Evolutionary conservation across 495 filamentous ascomycete species (phyloP).

Genomic region (Thozetella sp.): DNA sequence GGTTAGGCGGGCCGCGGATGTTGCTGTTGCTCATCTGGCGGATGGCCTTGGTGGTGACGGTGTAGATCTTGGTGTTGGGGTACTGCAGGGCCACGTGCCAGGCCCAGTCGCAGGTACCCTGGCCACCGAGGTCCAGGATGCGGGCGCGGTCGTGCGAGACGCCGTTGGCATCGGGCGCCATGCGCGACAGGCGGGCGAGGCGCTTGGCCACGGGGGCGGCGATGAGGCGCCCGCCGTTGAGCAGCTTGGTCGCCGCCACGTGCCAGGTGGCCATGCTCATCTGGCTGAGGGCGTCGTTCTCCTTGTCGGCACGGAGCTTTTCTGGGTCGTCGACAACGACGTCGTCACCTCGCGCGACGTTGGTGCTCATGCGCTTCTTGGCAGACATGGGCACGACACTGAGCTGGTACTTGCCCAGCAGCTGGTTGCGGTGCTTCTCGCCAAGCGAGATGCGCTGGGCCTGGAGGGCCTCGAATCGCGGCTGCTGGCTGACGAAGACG

Average conservation of each 20-base stretch:
- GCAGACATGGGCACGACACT: conserved; percentile 55
- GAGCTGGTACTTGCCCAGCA: conserved; percentile 77
- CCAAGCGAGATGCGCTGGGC: conserved; percentile 71
- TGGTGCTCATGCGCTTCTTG: conserved; percentile 59
- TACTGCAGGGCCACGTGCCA: conserved; percentile 89
- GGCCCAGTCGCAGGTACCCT: conserved; percentile 87
- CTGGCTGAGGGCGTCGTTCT: conserved; percentile 76
- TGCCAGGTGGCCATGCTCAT: conserved; percentile 77
- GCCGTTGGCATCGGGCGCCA: conserved; percentile 38
- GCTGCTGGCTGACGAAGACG: conserved; percentile 78
- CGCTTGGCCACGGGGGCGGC: conserved; percentile 71
- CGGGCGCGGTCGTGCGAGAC: conserved; percentile 53
- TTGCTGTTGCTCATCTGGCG: conserved; percentile 66
- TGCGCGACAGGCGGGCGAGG: conserved; percentile 51
- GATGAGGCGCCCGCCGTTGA: conserved; percentile 82
- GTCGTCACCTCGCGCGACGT: conserved; percentile 59
- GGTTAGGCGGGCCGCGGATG: conserved; percentile 83
- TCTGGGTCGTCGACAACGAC: conserved; percentile 54
- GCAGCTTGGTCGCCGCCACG: conserved; percentile 72
- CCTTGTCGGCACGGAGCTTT: conserved; percentile 71
- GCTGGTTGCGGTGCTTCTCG: conserved; percentile 66
- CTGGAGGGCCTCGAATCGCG: conserved; percentile 88
- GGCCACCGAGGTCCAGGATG: conserved; percentile 88
- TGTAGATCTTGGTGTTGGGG: conserved; percentile 83
- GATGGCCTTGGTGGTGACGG: conserved; percentile 69